A percentile compares a stretch with the other conserved stretches of the same genome.
Evolutionary conservation across 805 yeast genomes (phyloP).

Genomic region (Metschnikowia similis): DNA sequence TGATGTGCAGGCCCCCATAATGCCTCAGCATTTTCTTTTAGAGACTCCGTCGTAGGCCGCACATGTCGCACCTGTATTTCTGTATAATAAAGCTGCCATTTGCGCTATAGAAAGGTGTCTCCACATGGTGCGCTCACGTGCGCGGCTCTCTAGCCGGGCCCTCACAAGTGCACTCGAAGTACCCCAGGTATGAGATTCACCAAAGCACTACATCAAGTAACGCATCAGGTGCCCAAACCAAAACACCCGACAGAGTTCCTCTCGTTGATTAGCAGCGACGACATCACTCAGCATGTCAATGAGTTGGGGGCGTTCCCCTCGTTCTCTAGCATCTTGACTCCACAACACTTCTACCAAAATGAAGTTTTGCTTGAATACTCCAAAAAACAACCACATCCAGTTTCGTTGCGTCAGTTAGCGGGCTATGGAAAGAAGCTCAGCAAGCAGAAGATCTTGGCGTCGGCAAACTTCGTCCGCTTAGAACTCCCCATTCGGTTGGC

Average conservation of each 20-base stretch:
- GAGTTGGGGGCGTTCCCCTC: slow-evolving; percentile 41
- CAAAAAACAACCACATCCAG: slow-evolving; percentile 74
- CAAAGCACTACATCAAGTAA: slow-evolving; percentile 1
- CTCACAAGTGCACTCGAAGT: neutral
- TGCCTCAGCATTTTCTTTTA: too few relatives aligned
- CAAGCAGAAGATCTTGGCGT: slow-evolving; percentile 67
- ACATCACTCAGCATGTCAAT: slow-evolving; percentile 26
- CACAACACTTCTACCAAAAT: slow-evolving; percentile 85
- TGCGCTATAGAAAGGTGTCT: too few relatives aligned
- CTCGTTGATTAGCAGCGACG: slow-evolving; percentile 27
- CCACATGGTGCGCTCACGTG: neutral
- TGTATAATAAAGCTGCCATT: too few relatives aligned
- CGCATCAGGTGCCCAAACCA: slow-evolving; percentile 21
- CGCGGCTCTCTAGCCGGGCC: neutral
- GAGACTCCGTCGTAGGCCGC: too few relatives aligned
- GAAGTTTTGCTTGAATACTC: slow-evolving; percentile 61
- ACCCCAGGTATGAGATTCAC: neutral
- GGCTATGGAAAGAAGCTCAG: slow-evolving; percentile 80
- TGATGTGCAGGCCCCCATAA: too few relatives aligned
- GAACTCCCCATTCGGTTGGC: slow-evolving; percentile 86
- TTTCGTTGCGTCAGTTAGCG: slow-evolving; percentile 83
- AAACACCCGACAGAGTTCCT: slow-evolving; percentile 34
- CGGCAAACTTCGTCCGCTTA: slow-evolving; percentile 84
- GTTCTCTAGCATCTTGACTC: slow-evolving; percentile 38
- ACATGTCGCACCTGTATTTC: too few relatives aligned